Conservation (phyloP, 2,329 filamentous ascomycete genomes). For the Emericellopsis cladophorae region DNA sequence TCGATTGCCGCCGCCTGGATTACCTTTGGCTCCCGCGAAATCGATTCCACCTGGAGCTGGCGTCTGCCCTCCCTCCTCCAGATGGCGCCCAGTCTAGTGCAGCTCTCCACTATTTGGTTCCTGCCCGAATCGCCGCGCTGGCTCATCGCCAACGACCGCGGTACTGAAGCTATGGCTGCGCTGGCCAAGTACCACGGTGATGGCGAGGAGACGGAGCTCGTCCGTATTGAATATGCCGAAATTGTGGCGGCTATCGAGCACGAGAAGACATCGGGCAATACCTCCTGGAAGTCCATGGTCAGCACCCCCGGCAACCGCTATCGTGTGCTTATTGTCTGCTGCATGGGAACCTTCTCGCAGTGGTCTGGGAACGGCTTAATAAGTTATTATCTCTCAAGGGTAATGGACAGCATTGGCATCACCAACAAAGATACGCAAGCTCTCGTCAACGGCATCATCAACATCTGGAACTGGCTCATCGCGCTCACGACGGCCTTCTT, state of each 20-base stretch:
- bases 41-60: slow-evolving; percentile 23
- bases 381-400: slow-evolving; percentile 11
- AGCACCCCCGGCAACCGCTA: slow-evolving; percentile 17
- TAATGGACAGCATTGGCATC: slow-evolving; percentile 9
- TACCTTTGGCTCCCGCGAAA: slow-evolving; percentile 27
- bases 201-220: slow-evolving; percentile 27
- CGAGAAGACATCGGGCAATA: slow-evolving; percentile 20
- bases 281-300: slow-evolving; percentile 15
- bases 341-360: slow-evolving; percentile 30
- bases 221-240: slow-evolving; percentile 43
- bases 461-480: slow-evolving; percentile 14
- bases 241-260: slow-evolving; percentile 34
- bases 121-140: slow-evolving; percentile 51
- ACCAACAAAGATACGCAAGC: slow-evolving; percentile 12
- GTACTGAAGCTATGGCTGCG: slow-evolving; percentile 34
- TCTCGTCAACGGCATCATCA: slow-evolving; percentile 14
- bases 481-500: slow-evolving; percentile 13
- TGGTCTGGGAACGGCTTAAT: slow-evolving; percentile 21
- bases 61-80: slow-evolving; percentile 17
- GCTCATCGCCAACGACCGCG: slow-evolving; percentile 39
- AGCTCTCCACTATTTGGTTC: slow-evolving; percentile 34
- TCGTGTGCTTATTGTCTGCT: slow-evolving; percentile 23
- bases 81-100: slow-evolving; percentile 24
- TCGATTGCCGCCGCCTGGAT: slow-evolving; percentile 28
- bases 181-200: slow-evolving; percentile 39